Percentiles rank a stretch among this genome's conserved stretches.
Evolutionary conservation across 305 asterid species (phyloP).

Genomic region (Solanum hybrid): DNA sequence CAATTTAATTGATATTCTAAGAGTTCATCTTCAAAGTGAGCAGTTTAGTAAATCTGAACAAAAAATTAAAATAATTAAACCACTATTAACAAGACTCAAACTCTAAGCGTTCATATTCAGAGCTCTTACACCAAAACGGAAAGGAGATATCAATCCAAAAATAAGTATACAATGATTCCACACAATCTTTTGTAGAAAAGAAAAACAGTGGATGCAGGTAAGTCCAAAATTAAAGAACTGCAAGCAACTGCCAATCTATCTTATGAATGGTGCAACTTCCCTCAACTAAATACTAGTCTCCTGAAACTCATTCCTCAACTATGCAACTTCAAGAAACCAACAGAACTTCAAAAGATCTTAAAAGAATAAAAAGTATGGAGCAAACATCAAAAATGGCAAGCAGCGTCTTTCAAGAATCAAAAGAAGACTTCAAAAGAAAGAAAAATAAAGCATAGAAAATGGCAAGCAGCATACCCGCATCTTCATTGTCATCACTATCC

Average conservation of each 20-base stretch:
- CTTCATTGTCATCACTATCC: constrained; percentile 74
- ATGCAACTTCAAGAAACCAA: neutral
- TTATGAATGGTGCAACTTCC: neutral
- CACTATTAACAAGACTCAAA: neutral
- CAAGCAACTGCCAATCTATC: neutral
- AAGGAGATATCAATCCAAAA: neutral
- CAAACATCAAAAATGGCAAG: neutral
- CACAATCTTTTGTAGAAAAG: neutral
- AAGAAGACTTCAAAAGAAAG: neutral
- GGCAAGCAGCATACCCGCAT: constrained; percentile 31
- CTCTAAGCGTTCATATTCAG: neutral
- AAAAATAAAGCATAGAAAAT: neutral
- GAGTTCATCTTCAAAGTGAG: neutral
- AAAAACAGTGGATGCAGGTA: neutral
- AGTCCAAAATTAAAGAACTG: neutral
- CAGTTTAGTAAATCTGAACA: neutral
- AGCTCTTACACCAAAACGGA: neutral
- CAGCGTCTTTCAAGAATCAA: neutral
- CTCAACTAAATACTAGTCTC: neutral
- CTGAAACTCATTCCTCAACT: neutral
- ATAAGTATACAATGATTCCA: neutral
- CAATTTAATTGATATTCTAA: neutral
- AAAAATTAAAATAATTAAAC: neutral
- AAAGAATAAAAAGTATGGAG: neutral
- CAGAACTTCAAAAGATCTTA: neutral